A percentile compares a stretch with the other conserved stretches of the same genome.
Evolutionary conservation across 192 early-diverging fungal genomes (phyloP).

Genomic region (Gigaspora rosea): DNA sequence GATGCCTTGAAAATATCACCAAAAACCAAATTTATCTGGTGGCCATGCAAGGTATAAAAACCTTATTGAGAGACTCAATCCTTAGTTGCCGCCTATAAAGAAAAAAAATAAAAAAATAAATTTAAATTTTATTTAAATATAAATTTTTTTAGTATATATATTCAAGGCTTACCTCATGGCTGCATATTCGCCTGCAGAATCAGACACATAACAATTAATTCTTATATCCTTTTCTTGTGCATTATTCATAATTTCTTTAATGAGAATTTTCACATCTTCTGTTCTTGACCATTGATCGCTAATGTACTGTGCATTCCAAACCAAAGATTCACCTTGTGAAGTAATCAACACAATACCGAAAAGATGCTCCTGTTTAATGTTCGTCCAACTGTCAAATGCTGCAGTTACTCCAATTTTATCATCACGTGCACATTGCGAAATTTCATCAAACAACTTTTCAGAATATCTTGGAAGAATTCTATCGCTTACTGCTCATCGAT

Average conservation of each 20-base stretch:
- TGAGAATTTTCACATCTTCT: not conserved
- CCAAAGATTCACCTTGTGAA: not conserved
- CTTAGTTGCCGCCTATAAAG: slow-evolving; percentile 7
- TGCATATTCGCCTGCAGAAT: slow-evolving; percentile 15
- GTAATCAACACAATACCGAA: slow-evolving; percentile 13
- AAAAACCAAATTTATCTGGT: slow-evolving; percentile 18
- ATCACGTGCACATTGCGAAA: not conserved
- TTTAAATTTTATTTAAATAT: too few species aligned
- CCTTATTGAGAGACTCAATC: slow-evolving; percentile 10
- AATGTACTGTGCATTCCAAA: not conserved
- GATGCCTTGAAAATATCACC: slow-evolving; percentile 19
- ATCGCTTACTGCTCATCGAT: not conserved
- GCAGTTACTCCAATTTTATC: slow-evolving; percentile 19
- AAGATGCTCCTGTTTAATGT: slow-evolving; percentile 10
- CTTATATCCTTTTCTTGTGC: slow-evolving; percentile 5
- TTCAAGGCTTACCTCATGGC: not conserved
- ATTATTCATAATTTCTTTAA: slow-evolving; percentile 16
- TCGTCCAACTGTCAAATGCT: slow-evolving; percentile 15
- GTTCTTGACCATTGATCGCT: slow-evolving; percentile 12
- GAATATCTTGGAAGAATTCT: not conserved
- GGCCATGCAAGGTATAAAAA: slow-evolving; percentile 20
- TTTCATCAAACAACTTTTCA: not conserved
- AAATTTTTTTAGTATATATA: not conserved
- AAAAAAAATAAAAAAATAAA: not conserved
- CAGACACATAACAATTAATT: slow-evolving; percentile 21